Conservation (phyloP, 352 stramenopile species). For the Globisporangium barbulae region DNA sequence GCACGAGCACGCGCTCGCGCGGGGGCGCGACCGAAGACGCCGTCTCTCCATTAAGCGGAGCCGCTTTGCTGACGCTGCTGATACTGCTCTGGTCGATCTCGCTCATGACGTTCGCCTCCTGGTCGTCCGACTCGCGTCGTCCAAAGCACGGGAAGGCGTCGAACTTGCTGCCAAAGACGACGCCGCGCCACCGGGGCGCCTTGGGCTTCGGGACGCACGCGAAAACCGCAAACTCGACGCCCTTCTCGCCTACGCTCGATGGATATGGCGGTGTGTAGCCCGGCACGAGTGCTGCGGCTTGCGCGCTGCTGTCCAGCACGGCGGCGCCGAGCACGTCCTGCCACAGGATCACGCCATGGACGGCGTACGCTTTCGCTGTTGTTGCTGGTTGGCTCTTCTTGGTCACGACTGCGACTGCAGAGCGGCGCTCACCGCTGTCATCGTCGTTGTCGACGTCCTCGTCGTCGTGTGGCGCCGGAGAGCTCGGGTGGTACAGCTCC, state of each 20-base stretch:
- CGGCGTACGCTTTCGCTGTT: conserved; percentile 4
- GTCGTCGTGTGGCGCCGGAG: background rate
- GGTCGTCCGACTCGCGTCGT: conserved; percentile 12
- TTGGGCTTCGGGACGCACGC: conserved; percentile 25
- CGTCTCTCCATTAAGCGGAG: conserved; percentile 11
- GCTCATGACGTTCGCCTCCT: conserved; percentile 14
- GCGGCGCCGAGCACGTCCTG: conserved; percentile 37
- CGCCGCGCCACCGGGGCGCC: conserved; percentile 8
- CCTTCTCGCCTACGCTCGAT: conserved; percentile 15
- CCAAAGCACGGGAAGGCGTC: conserved; percentile 17
- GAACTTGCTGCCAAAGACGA: conserved; percentile 27
- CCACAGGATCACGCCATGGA: conserved; percentile 41
- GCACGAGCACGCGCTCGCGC: conserved; percentile 24
- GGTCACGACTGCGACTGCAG: background rate
- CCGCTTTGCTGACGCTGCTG: background rate
- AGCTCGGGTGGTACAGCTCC: conserved; percentile 1
- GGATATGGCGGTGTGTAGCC: conserved; percentile 13
- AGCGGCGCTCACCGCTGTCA: background rate
- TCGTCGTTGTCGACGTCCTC: background rate
- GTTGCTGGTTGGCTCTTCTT: background rate
- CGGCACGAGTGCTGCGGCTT: conserved; percentile 19
- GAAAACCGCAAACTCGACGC: conserved; percentile 34
- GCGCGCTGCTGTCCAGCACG: conserved; percentile 18
- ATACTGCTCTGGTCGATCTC: background rate
- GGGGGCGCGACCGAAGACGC: background rate